Conservation (phyloP, 352 stramenopile species). For the Phytophthora ramorum region DNA sequence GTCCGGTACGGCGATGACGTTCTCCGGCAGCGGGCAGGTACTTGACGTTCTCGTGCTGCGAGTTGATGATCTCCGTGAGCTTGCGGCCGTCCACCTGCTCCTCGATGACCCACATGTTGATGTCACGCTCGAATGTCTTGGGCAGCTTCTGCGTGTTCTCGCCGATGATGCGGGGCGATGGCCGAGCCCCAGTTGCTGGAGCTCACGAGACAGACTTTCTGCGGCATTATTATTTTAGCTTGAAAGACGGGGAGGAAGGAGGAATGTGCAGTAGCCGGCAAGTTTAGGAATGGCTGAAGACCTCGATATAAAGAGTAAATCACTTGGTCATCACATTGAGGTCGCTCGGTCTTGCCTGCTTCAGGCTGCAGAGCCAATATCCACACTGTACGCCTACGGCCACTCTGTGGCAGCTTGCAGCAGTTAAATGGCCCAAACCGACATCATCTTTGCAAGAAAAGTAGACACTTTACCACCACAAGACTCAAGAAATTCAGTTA, state of each 20-base stretch:
- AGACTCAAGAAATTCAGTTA: too few relatives aligned
- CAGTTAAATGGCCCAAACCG: too few relatives aligned
- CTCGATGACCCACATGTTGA: conserved; percentile 98
- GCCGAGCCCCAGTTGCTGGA: conserved; percentile 88
- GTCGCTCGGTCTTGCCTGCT: too few relatives aligned
- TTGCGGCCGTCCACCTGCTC: conserved; percentile 89
- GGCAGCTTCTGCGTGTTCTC: conserved; percentile 67
- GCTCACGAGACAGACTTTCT: conserved; percentile 81
- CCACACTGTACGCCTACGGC: too few relatives aligned
- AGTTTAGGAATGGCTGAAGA: conserved; percentile 40
- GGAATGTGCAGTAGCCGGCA: conserved; percentile 15
- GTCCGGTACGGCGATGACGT: conserved; percentile 94
- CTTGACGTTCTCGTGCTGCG: conserved; percentile 97
- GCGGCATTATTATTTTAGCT: conserved; percentile 39
- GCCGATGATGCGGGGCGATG: conserved; percentile 84
- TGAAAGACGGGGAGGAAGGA: neutral
- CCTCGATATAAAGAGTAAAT: too few relatives aligned
- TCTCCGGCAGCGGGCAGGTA: conserved; percentile 89
- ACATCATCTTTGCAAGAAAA: too few relatives aligned
- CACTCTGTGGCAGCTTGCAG: too few relatives aligned
- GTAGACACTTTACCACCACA: too few relatives aligned
- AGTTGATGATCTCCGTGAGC: conserved; percentile 97
- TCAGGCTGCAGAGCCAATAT: too few relatives aligned
- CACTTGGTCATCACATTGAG: too few relatives aligned
- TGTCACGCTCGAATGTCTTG: conserved; percentile 85